Evolutionary conservation across 73 alveolate genomes (phyloP).

Genomic region (Paramecium biaurelia): DNA sequence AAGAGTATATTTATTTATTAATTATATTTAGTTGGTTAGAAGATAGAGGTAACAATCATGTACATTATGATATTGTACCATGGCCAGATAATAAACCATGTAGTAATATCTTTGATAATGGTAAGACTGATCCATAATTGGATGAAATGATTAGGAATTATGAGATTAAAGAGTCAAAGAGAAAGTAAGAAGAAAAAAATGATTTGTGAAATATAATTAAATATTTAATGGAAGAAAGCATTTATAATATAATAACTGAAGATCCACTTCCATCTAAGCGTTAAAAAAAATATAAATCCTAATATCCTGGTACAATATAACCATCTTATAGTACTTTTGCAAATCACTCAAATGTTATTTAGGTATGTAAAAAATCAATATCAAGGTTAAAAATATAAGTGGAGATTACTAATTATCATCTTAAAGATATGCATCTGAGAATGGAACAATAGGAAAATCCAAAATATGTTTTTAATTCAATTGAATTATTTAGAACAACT

Average conservation of each 20-base stretch:
- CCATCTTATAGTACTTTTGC: conserved; percentile 47
- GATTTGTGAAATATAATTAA: conserved; percentile 34
- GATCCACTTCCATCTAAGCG: neutral
- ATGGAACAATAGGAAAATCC: conserved; percentile 12
- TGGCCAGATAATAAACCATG: conserved; percentile 47
- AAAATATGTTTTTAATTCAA: neutral
- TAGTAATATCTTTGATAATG: neutral
- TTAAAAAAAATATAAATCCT: neutral
- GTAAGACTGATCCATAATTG: neutral
- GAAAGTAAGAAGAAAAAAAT: neutral
- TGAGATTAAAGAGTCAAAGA: neutral
- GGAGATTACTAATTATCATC: neutral
- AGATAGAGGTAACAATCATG: neutral
- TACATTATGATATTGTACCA: neutral
- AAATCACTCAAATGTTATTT: neutral
- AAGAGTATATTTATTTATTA: neutral
- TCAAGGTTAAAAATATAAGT: conserved; percentile 12
- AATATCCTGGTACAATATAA: neutral
- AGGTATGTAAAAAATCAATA: neutral
- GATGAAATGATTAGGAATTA: neutral
- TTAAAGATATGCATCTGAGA: conserved; percentile 3
- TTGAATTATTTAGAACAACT: neutral
- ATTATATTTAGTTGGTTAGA: neutral
- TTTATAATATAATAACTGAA: neutral
- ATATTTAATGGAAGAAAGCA: conserved; percentile 50